Percentiles rank a stretch among this genome's conserved stretches.
Evolutionary conservation across 306 rosid genomes (phyloP).

Genomic region (Trichosanthes cucumerina): DNA sequence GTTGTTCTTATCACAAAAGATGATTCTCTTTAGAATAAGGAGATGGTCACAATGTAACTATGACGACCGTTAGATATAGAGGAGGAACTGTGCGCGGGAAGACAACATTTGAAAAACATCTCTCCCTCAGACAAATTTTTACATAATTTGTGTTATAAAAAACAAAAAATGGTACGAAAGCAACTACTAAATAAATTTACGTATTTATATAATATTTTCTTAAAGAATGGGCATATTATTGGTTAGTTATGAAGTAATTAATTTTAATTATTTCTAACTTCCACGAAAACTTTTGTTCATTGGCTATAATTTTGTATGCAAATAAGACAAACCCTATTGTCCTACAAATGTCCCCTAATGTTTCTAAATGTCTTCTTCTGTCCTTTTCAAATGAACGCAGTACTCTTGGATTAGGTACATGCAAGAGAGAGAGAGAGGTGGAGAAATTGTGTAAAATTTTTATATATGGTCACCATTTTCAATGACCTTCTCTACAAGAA

Average conservation of each 20-base stretch:
- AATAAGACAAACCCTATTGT: neutral
- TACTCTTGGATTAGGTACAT: neutral
- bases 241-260: neutral
- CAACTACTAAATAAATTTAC: neutral
- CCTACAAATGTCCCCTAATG: neutral
- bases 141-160: no score
- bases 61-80: no score
- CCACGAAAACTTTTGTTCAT: neutral
- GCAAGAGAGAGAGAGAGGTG: no score
- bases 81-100: no score
- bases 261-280: neutral
- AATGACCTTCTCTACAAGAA: neutral
- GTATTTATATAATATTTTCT: neutral
- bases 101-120: no score
- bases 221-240: neutral
- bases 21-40: no score
- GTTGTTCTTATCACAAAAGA: no score
- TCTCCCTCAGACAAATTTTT: no score
- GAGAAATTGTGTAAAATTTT: no score
- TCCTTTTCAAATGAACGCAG: neutral
- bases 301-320: neutral
- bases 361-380: neutral
- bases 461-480: neutral
- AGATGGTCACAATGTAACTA: no score
- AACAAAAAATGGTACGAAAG: neutral